Evolutionary conservation across 306 rosid species (phyloP).

Genomic region (Prunus fruticosa): DNA sequence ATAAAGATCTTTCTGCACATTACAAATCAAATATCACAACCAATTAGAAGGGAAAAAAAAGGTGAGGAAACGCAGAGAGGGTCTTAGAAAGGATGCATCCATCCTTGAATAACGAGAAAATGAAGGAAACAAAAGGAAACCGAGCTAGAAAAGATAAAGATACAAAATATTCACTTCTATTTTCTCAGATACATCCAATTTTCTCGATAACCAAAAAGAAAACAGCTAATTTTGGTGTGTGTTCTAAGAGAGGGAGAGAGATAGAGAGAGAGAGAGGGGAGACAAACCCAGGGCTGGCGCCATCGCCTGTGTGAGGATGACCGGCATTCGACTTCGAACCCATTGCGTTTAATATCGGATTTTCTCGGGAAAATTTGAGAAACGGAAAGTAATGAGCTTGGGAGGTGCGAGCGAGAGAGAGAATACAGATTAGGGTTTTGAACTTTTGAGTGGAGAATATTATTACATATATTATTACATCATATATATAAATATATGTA

Average conservation of each 20-base stretch:
- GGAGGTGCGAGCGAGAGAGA: background rate
- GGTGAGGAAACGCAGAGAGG: background rate
- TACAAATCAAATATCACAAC: background rate
- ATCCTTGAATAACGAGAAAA: background rate
- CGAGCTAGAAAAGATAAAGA: background rate
- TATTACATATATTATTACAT: background rate
- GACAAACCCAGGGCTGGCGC: constrained; percentile 86
- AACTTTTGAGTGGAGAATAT: background rate
- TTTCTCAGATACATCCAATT: background rate
- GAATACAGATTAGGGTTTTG: constrained; percentile 19
- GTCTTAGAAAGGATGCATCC: background rate
- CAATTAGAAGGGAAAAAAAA: background rate
- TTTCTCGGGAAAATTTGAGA: background rate
- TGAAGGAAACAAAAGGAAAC: background rate
- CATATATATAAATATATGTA: background rate
- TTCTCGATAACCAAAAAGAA: background rate
- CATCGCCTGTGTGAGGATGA: constrained; percentile 72
- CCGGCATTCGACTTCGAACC: constrained; percentile 59
- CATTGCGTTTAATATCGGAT: constrained; percentile 28
- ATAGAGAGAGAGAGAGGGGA: background rate
- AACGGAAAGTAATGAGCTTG: background rate
- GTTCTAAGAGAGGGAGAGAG: background rate
- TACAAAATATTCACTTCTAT: background rate
- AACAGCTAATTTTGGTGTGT: background rate
- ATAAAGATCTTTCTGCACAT: constrained; percentile 83